phyloP scores from a whole-genome alignment of 306 rosid species.

The Malus orientalis region DNA sequence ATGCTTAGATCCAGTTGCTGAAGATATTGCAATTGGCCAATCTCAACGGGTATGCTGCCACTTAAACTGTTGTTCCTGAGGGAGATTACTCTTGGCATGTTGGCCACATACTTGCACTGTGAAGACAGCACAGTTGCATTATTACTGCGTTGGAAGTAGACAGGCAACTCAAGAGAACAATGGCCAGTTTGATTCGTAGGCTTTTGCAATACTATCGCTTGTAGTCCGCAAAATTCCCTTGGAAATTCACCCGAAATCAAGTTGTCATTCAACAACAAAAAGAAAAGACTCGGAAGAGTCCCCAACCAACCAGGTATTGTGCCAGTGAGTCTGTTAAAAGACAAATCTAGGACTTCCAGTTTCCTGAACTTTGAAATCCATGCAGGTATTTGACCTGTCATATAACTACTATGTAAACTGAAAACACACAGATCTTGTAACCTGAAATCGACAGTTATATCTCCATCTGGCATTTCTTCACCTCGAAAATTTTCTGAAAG shows the following conservation, averaged over 20 bases:
- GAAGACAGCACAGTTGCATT: not conserved
- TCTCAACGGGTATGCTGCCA: not conserved
- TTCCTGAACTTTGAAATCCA: not conserved
- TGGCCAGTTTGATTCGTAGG: not conserved
- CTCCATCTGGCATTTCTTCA: no score
- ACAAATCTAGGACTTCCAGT: not conserved
- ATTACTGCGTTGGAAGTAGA: no score
- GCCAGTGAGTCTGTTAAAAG: not conserved
- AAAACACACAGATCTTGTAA: not conserved
- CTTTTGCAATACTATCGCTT: not conserved
- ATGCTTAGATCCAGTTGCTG: not conserved
- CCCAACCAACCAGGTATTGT: not conserved
- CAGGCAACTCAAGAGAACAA: no score
- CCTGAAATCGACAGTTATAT: no score
- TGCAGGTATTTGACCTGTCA: not conserved
- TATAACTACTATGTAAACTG: fast-evolving
- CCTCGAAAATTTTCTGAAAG: no score
- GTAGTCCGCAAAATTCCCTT: not conserved
- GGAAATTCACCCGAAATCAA: not conserved
- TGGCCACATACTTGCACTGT: not conserved
- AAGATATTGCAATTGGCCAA: not conserved
- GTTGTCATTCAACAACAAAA: not conserved
- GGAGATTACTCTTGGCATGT: not conserved
- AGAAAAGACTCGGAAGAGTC: not conserved
- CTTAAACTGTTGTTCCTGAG: not conserved